These are phyloP conservation scores for Coriaria nepalensis DNA, from an alignment of 306 rosid genomes.

Conservation along the genomic window DNA sequence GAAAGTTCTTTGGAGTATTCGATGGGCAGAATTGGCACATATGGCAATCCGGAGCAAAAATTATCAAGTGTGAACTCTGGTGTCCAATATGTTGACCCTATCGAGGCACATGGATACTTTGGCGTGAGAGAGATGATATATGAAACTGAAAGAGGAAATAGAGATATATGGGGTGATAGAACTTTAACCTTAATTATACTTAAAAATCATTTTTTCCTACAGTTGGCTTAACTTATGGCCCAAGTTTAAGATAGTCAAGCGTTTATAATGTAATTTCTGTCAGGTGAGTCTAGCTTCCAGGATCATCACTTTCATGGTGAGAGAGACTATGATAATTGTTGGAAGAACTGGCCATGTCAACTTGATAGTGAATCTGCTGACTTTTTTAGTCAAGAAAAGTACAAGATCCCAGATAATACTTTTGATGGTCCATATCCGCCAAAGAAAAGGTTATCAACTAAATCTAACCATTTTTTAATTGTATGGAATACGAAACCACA, in stretches of 20 bases:
- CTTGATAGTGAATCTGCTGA: slow-evolving; percentile 25
- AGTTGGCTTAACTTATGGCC: slow-evolving; percentile 9
- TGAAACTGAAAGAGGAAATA: slow-evolving; percentile 17
- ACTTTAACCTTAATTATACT: slow-evolving; percentile 7
- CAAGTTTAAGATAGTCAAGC: background rate
- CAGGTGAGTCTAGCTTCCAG: slow-evolving; percentile 33
- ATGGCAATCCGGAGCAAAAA: slow-evolving; percentile 25
- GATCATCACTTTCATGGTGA: slow-evolving; percentile 31
- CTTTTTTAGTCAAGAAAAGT: slow-evolving; percentile 19
- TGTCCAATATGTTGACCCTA: slow-evolving; percentile 18
- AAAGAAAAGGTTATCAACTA: slow-evolving; percentile 27
- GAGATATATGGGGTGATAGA: slow-evolving; percentile 53
- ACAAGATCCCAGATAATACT: slow-evolving; percentile 20
- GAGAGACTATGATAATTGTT: slow-evolving; percentile 28
- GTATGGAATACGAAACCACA: slow-evolving; percentile 3
- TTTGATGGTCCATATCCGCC: slow-evolving; percentile 36
- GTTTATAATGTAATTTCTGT: background rate
- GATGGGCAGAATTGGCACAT: slow-evolving; percentile 17
- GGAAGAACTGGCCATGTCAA: slow-evolving; percentile 33
- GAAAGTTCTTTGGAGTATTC: slow-evolving; percentile 29
- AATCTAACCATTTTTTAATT: background rate
- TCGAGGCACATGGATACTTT: slow-evolving; percentile 21
- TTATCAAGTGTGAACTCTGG: slow-evolving; percentile 19
- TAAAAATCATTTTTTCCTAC: background rate
- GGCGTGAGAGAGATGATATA: slow-evolving; percentile 28